Evolutionary conservation across 2,329 filamentous ascomycete species (phyloP).

Genomic region (Paraphaeosphaeria sporulosa): DNA sequence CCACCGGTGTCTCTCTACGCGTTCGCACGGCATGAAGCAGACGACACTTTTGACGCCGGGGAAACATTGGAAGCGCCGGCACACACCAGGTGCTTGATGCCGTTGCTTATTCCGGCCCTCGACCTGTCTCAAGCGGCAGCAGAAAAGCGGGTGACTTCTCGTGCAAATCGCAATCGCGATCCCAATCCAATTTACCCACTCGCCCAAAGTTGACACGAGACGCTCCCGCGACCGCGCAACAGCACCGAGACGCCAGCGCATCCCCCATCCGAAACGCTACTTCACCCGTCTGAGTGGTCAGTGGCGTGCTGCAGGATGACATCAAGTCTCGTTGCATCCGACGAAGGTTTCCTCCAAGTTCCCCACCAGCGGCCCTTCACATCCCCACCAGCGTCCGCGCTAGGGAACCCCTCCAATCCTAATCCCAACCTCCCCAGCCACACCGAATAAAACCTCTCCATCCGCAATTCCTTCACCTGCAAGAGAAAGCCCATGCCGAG

Average conservation of each 20-base stretch:
- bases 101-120: no score
- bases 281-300: neutral
- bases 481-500: neutral
- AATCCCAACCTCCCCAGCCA: conserved; percentile 3
- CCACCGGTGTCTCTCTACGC: neutral
- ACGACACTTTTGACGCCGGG: neutral
- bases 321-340: conserved; percentile 1
- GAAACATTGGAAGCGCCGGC: no score
- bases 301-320: conserved; percentile 4
- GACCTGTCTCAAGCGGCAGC: no score
- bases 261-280: neutral
- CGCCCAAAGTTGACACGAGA: conserved; percentile 6
- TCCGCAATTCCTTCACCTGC: neutral
- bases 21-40: neutral
- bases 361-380: neutral
- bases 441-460: neutral
- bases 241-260: no score
- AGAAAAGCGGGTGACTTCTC: no score
- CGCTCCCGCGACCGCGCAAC: neutral
- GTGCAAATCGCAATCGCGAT: no score
- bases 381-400: neutral
- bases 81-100: no score
- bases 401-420: neutral
- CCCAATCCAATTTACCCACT: neutral
- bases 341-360: neutral